Evolutionary conservation across 2,329 filamentous ascomycete genomes (phyloP).

Genomic region (Sporothrix globosa): DNA sequence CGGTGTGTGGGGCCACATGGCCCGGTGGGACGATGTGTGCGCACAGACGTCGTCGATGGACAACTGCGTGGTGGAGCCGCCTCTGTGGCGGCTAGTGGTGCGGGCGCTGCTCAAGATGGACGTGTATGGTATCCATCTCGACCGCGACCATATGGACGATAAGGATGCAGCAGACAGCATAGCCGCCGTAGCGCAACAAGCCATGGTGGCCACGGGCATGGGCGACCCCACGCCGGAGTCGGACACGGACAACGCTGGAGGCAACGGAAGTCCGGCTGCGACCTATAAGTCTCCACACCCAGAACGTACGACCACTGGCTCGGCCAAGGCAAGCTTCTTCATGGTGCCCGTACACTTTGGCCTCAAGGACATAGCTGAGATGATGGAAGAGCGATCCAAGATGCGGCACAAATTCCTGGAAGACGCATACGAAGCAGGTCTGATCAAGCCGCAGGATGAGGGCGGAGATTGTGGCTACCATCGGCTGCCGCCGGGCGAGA

Average conservation of each 20-base stretch:
- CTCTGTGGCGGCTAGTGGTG: constrained; percentile 58
- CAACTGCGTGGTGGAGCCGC: constrained; percentile 54
- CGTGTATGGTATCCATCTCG: constrained; percentile 55
- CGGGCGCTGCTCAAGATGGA: constrained; percentile 60
- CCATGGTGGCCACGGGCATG: not conserved
- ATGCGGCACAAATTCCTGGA: constrained; percentile 57
- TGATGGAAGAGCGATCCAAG: constrained; percentile 56
- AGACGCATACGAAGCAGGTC: constrained; percentile 48
- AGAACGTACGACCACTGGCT: not conserved
- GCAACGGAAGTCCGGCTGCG: not conserved
- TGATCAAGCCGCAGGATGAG: constrained; percentile 36
- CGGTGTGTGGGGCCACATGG: constrained; percentile 52
- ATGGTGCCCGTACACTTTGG: constrained; percentile 49
- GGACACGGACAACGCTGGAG: not conserved
- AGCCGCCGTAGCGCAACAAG: not conserved
- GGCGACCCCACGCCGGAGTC: not conserved
- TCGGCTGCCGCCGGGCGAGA: constrained; percentile 44
- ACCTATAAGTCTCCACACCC: not conserved
- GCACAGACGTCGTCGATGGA: constrained; percentile 43
- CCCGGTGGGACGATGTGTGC: constrained; percentile 40
- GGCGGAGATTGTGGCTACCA: constrained; percentile 39
- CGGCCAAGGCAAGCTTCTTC: not conserved
- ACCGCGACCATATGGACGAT: not conserved
- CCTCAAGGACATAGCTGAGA: constrained; percentile 57
- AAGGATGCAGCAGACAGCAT: not conserved